Base-by-base conservation (phyloP, 192 early-diverging fungal species). In the Phlyctochytrium arcticum region DNA sequence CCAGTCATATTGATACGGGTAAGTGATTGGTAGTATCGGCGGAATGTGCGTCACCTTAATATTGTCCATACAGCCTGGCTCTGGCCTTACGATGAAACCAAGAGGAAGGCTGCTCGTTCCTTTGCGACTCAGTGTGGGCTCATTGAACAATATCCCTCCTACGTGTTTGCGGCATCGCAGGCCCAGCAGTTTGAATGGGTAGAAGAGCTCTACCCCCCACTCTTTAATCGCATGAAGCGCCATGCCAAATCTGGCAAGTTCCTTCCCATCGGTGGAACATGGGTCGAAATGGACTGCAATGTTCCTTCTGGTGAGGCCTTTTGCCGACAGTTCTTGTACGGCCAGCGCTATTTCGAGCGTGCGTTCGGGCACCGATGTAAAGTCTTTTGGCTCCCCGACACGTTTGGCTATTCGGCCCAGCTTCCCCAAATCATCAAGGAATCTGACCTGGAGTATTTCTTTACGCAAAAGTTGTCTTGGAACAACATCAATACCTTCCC, bases 401-500 rank as follows among this genome's bases (percentile, higher is more conserved):
- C 91, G 1, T 95, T 98, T 76, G 94, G 94, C 31, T 94, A 94
- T 71, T 89, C 91, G 58, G 54, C 61, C 12, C 80, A 85, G 62
- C 60, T 99, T 34, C 97, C 97, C 7, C 97, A 99, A 80, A 93
- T 99, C 35, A 78, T 94, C 24, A 70, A 80, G 30, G 75, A 79
- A 42, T 70, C 92, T 15, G 62, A 65, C 17, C 47, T 92, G 54
- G 75, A 93, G 71, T 99, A 96, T 73, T 99, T 99, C 61, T 99
- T 96, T 72, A 99, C 97, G 3, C 97, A 98, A 71, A 99, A 99
- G 71, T 76, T 99, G 39, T 94, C 92, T 23, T 99, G 97, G 97
- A 98, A 98, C 78, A 96, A 93, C 71, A 93, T 99, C 70, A 99
- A 99, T 80, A 91, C 92, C 86, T 98, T 99, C 70, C 97, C 97